Percentiles rank a stretch among this genome's conserved stretches.
Evolutionary conservation across 139 green algal species (phyloP).

Genomic region (Chlorella sp.): DNA sequence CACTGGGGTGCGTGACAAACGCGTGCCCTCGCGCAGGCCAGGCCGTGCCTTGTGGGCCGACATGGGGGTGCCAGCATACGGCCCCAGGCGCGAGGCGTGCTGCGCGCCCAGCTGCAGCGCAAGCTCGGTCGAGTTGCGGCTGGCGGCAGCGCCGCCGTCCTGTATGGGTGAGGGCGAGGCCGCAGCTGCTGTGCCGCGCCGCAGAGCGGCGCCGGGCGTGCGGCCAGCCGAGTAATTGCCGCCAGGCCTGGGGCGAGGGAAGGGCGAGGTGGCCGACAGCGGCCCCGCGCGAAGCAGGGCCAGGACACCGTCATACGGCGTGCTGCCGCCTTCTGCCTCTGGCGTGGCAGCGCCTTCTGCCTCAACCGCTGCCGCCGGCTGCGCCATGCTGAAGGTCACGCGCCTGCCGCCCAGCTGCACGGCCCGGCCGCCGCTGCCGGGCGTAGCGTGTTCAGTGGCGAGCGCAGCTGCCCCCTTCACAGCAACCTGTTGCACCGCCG

Average conservation of each 20-base stretch:
- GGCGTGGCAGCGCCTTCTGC: background rate
- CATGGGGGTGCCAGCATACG: background rate
- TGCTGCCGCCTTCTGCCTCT: background rate
- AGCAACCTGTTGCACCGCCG: background rate
- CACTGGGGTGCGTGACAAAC: conserved; percentile 16
- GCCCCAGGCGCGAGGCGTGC: background rate
- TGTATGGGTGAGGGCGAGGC: background rate
- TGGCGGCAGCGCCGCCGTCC: background rate
- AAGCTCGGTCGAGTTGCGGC: background rate
- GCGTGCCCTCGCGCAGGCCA: background rate
- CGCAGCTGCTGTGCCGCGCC: background rate
- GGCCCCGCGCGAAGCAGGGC: conserved; percentile 34
- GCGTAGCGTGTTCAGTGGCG: no score
- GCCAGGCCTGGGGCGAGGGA: conserved; percentile 11
- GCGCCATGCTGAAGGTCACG: conserved; percentile 13
- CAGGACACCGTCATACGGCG: conserved; percentile 38
- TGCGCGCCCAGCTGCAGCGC: no score
- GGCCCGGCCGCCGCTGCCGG: background rate
- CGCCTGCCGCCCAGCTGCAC: background rate
- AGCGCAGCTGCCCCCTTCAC: no score
- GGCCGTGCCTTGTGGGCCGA: background rate
- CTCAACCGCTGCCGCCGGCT: background rate
- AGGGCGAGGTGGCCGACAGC: conserved; percentile 10
- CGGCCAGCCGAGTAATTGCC: background rate
- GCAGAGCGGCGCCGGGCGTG: background rate